These are phyloP conservation scores for Amanita muscaria DNA, from an alignment of 768 basidiomycete genomes.

Conservation along the genomic window DNA sequence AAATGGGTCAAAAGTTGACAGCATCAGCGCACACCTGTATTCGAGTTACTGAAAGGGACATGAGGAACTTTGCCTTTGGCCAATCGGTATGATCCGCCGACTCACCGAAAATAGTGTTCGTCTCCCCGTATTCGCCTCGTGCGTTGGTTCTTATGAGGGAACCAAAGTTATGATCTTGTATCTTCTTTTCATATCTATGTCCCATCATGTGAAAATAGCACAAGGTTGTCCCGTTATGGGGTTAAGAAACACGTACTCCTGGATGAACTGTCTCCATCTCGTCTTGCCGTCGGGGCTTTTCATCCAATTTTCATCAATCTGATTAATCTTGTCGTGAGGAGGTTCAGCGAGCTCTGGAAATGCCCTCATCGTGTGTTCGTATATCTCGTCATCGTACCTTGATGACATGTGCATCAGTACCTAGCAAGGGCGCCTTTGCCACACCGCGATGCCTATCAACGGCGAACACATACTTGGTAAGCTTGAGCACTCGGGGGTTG, in stretches of 20 bases:
- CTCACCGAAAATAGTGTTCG: conserved; percentile 90
- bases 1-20: conserved; percentile 3
- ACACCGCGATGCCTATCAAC: conserved; percentile 3
- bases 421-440: no score
- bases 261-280: conserved; percentile 85
- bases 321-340: conserved; percentile 36
- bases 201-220: no score
- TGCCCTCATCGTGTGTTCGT: conserved; percentile 55
- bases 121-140: conserved; percentile 75
- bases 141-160: conserved; percentile 83
- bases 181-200: conserved; percentile 74
- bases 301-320: conserved; percentile 87
- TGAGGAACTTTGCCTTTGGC: neutral
- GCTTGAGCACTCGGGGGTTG: conserved; percentile 60
- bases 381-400: conserved; percentile 90
- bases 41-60: conserved; percentile 5
- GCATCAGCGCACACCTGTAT: conserved; percentile 8
- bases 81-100: conserved; percentile 6
- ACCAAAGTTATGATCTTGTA: conserved; percentile 95
- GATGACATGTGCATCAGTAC: no score
- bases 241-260: conserved; percentile 40
- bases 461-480: conserved; percentile 60
- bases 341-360: conserved; percentile 74
- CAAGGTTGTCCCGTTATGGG: no score
- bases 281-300: conserved; percentile 85